Evolutionary conservation across 805 yeast genomes (phyloP).

Genomic region (Saturnispora mendoncae): DNA sequence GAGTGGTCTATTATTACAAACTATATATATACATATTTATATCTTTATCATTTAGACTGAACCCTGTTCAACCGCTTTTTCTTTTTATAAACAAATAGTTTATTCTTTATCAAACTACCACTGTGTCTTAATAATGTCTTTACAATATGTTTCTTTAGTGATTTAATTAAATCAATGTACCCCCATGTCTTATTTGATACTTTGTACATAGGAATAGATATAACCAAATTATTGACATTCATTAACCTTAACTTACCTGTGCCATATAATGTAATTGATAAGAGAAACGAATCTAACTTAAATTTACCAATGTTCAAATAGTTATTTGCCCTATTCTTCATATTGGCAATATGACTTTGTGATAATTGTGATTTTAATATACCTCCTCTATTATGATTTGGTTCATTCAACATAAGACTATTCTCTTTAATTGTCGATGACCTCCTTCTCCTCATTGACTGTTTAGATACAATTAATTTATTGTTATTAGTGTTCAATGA

Average conservation of each 20-base stretch:
- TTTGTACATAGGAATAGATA: slow-evolving; percentile 53
- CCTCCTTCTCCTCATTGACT: not conserved
- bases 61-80: slow-evolving; percentile 11
- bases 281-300: slow-evolving; percentile 37
- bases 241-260: slow-evolving; percentile 59
- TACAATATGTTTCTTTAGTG: slow-evolving; percentile 54
- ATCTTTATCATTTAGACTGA: not conserved
- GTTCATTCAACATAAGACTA: not conserved
- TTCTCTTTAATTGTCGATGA: not conserved
- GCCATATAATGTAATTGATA: slow-evolving; percentile 71
- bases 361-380: slow-evolving; percentile 1
- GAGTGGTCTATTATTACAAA: not conserved
- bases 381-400: no score
- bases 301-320: slow-evolving; percentile 61
- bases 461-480: not conserved
- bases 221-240: slow-evolving; percentile 65
- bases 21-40: not conserved
- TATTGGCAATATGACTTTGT: slow-evolving; percentile 32
- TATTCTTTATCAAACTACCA: slow-evolving; percentile 74
- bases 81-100: slow-evolving; percentile 31
- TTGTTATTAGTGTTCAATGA: no score
- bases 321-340: slow-evolving; percentile 69
- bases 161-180: slow-evolving; percentile 52
- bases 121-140: slow-evolving; percentile 54
- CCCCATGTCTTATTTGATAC: slow-evolving; percentile 65